Conservation (phyloP, 768 basidiomycete species). For the Podaxis rugospora region DNA sequence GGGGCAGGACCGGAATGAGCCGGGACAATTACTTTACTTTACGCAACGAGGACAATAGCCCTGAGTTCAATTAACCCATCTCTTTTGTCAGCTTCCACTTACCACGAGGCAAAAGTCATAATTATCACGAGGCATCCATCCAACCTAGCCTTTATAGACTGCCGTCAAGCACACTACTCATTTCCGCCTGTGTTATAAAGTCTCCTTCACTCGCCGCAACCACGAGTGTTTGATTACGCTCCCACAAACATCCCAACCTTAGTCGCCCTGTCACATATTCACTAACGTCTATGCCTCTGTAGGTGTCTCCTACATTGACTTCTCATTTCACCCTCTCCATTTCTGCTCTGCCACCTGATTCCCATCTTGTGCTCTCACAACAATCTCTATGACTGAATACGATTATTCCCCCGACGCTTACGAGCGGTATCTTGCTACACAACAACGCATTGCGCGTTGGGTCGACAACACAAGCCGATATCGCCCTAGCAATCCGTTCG, state of each 20-base stretch:
- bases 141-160: not conserved
- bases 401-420: slow-evolving; percentile 13
- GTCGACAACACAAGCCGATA: slow-evolving; percentile 6
- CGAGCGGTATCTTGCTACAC: slow-evolving; percentile 13
- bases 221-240: not conserved
- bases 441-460: slow-evolving; percentile 11
- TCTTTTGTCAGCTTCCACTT: not conserved
- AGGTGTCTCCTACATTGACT: not conserved
- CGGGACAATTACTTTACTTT: not conserved
- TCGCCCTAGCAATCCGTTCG: slow-evolving; percentile 11
- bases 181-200: not conserved
- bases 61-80: not conserved
- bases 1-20: not conserved
- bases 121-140: not conserved
- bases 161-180: not conserved
- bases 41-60: not conserved
- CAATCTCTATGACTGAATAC: slow-evolving; percentile 12
- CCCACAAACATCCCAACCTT: not conserved
- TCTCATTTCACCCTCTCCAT: not conserved
- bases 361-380: not conserved
- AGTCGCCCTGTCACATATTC: not conserved
- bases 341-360: not conserved
- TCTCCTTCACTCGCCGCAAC: not conserved
- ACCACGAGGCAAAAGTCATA: not conserved
- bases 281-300: not conserved